Conservation (phyloP, 2,329 filamentous ascomycete genomes). For the Sclerotinia glacialis region DNA sequence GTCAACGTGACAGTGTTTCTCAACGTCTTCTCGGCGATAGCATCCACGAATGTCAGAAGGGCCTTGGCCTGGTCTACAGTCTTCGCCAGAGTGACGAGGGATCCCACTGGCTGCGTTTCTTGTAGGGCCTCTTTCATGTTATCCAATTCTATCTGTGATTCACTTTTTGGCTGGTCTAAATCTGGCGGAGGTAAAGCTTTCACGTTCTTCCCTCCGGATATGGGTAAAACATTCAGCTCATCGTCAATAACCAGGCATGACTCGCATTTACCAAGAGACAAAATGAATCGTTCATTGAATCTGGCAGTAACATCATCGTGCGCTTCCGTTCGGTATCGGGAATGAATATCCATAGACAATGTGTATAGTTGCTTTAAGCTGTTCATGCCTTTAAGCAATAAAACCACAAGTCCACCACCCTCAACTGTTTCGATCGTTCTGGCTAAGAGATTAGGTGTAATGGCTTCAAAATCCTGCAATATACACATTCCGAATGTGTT, state of each 20-base stretch:
- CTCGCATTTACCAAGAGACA: slow-evolving; percentile 92
- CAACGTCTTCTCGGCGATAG: slow-evolving; percentile 92
- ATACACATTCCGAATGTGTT: slow-evolving; percentile 99
- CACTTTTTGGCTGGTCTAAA: slow-evolving; percentile 68
- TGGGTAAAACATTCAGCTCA: slow-evolving; percentile 93
- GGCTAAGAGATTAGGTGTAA: slow-evolving; percentile 94
- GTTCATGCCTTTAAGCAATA: slow-evolving; percentile 93
- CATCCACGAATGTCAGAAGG: slow-evolving; percentile 92
- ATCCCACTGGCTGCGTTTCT: slow-evolving; percentile 82
- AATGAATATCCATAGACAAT: slow-evolving; percentile 96
- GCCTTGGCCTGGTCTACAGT: slow-evolving; percentile 97
- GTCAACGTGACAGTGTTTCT: slow-evolving; percentile 91
- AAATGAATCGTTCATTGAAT: slow-evolving; percentile 96
- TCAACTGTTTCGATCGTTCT: slow-evolving; percentile 97
- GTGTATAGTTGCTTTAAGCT: slow-evolving; percentile 97
- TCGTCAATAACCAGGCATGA: slow-evolving; percentile 95
- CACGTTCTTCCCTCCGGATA: slow-evolving; percentile 91
- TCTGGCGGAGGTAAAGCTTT: slow-evolving; percentile 76
- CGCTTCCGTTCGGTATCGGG: slow-evolving; percentile 92
- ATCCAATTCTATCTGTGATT: slow-evolving; percentile 72
- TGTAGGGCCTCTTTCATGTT: slow-evolving; percentile 82
- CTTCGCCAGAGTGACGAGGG: slow-evolving; percentile 77
- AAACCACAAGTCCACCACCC: slow-evolving; percentile 84
- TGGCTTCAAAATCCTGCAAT: slow-evolving; percentile 93
- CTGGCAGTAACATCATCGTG: slow-evolving; percentile 91